These are phyloP conservation scores for Cladophialophora exuberans DNA, from an alignment of 2,329 filamentous ascomycete species.

Conservation along the genomic window DNA sequence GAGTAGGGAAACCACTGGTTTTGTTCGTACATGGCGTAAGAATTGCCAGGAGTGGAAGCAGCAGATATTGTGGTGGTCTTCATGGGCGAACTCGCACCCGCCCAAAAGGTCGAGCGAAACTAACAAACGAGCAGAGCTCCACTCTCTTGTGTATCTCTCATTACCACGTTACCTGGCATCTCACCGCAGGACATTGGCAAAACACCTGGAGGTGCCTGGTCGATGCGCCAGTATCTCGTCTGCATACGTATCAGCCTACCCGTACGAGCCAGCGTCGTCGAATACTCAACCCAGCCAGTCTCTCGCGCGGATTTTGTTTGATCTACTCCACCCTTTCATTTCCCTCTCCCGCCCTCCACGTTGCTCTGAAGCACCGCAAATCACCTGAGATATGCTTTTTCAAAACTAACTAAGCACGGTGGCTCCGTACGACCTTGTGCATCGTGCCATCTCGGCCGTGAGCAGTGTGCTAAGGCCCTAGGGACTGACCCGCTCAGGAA, in stretches of 20 bases:
- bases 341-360: conserved; percentile 7
- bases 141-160: not conserved
- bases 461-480: too few relatives aligned
- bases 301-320: not conserved
- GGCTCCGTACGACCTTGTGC: conserved; percentile 5
- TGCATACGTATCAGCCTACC: conserved; percentile 25
- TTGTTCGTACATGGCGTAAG: conserved; percentile 26
- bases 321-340: conserved; percentile 7
- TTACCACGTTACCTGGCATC: conserved; percentile 11
- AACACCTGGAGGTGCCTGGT: not conserved
- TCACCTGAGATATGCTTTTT: not conserved
- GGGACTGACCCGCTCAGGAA: conserved; percentile 1
- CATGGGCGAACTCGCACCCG: too few relatives aligned
- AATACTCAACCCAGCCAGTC: conserved; percentile 2
- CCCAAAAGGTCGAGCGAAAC: too few relatives aligned
- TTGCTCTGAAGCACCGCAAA: not conserved
- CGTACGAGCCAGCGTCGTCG: conserved; percentile 5
- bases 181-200: conserved; percentile 21
- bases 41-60: not conserved
- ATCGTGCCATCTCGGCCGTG: conserved; percentile 1
- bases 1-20: conserved; percentile 29
- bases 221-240: conserved; percentile 19
- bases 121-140: conserved; percentile 13
- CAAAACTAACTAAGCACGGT: too few relatives aligned
- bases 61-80: too few relatives aligned